Evolutionary conservation across 257 asterid genomes (phyloP).

Genomic region (Anisodus tanguticus): DNA sequence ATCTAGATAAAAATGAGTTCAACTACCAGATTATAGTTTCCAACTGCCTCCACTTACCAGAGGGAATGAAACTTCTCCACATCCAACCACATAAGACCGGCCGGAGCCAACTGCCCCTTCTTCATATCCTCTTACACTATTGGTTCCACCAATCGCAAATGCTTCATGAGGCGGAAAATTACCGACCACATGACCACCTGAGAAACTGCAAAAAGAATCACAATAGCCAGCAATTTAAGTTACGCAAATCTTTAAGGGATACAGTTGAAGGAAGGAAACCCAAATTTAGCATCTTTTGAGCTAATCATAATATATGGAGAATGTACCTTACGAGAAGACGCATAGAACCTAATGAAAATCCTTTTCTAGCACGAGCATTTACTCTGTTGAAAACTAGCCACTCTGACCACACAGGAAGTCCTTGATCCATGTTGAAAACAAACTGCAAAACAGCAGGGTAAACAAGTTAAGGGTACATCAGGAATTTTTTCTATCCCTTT

Average conservation of each 20-base stretch:
- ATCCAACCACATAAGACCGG: slow-evolving; percentile 77
- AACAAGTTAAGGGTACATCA: slow-evolving; percentile 18
- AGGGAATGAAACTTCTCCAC: slow-evolving; percentile 93
- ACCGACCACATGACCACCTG: slow-evolving; percentile 89
- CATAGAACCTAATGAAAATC: slow-evolving; percentile 75
- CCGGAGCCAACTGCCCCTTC: slow-evolving; percentile 98
- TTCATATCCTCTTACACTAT: slow-evolving; percentile 95
- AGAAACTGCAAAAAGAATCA: slow-evolving; percentile 51
- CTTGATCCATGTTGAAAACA: slow-evolving; percentile 94
- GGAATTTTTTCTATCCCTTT: not conserved
- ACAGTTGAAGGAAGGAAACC: not conserved
- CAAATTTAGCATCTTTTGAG: slow-evolving; percentile 21
- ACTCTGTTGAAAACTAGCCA: slow-evolving; percentile 89
- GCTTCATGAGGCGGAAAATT: slow-evolving; percentile 99
- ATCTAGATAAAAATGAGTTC: not conserved
- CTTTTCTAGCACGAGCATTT: slow-evolving; percentile 91
- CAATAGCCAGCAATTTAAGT: slow-evolving; percentile 16
- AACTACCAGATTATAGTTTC: slow-evolving; percentile 18
- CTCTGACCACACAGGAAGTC: slow-evolving; percentile 76
- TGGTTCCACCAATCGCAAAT: slow-evolving; percentile 95
- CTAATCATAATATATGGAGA: slow-evolving; percentile 11
- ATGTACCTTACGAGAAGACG: slow-evolving; percentile 67
- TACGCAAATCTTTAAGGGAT: not conserved
- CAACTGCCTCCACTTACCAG: slow-evolving; percentile 59
- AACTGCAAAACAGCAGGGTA: slow-evolving; percentile 55